Evolutionary conservation across 2,329 filamentous ascomycete species (phyloP).

Genomic region (Graphiopsis chlorocephala): DNA sequence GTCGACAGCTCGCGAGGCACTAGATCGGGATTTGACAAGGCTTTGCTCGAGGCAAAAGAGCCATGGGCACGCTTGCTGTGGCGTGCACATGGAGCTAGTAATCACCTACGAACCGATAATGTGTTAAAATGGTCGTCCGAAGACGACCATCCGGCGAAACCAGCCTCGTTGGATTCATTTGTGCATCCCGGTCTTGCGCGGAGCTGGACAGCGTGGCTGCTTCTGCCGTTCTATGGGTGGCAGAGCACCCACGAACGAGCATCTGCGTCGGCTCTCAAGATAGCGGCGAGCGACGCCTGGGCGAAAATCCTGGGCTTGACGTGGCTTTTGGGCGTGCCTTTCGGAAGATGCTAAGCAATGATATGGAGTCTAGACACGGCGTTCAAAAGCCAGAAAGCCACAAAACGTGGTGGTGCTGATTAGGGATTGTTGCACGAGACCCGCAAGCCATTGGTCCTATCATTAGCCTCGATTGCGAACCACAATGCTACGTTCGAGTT

Average conservation of each 20-base stretch:
- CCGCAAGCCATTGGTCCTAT: not conserved
- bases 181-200: too few species aligned
- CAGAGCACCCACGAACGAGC: not conserved
- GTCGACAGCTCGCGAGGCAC: not conserved
- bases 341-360: not conserved
- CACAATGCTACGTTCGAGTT: not conserved
- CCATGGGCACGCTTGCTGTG: not conserved
- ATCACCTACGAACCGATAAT: not conserved
- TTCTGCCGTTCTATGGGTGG: not conserved
- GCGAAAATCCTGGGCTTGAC: not conserved
- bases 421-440: not conserved
- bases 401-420: not conserved
- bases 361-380: not conserved
- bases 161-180: not conserved
- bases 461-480: not conserved
- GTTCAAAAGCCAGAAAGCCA: not conserved
- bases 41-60: not conserved
- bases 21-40: not conserved
- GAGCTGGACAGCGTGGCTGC: not conserved
- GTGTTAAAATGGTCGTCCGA: not conserved
- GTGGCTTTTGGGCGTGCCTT: not conserved
- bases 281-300: not conserved
- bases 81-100: not conserved
- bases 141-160: not conserved
- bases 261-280: not conserved